phyloP scores from a whole-genome alignment of 257 asterid species.

The Sherardia arvensis region DNA sequence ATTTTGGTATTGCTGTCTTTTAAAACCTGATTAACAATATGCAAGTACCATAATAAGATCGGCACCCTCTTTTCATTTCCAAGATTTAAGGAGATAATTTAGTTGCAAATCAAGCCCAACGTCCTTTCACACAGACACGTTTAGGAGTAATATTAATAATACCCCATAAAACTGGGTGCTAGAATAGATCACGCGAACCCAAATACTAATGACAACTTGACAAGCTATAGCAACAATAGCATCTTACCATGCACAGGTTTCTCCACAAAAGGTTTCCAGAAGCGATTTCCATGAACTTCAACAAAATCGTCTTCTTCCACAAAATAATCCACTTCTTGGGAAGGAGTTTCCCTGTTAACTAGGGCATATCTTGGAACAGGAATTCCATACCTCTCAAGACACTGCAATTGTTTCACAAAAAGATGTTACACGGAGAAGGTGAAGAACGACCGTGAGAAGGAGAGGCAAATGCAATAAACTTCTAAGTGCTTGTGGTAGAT shows the following conservation, averaged over 20 bases:
- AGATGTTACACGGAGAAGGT: not conserved
- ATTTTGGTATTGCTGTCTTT: not conserved
- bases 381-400: slow-evolving; percentile 77
- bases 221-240: not conserved
- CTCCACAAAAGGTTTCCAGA: slow-evolving; percentile 98
- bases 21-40: not conserved
- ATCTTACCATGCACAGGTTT: slow-evolving; percentile 82
- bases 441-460: not conserved
- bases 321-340: slow-evolving; percentile 83
- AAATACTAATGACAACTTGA: not conserved
- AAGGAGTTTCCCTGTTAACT: slow-evolving; percentile 69
- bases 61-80: not conserved
- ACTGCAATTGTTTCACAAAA: slow-evolving; percentile 35
- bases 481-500: not conserved
- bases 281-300: slow-evolving; percentile 76
- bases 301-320: slow-evolving; percentile 92
- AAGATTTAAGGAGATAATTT: not conserved
- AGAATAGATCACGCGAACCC: not conserved
- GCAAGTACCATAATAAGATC: not conserved
- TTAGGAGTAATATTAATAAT: not conserved
- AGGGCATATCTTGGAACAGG: slow-evolving; percentile 88
- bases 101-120: not conserved
- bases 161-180: not conserved
- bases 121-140: not conserved
- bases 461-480: not conserved